Evolutionary conservation across 306 rosid species (phyloP).

Genomic region (Gillenia trifoliata): DNA sequence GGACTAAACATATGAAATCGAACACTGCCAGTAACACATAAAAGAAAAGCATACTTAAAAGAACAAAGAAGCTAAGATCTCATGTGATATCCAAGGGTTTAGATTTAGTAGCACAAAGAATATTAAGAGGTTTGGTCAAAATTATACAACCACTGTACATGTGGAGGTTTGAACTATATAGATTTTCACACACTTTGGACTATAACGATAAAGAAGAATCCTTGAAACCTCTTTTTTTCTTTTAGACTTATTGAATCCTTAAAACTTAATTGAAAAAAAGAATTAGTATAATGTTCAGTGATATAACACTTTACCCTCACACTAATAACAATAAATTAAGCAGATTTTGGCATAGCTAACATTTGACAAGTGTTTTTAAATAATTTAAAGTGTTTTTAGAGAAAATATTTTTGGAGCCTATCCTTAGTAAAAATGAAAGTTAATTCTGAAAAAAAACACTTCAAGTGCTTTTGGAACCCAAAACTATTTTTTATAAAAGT

Average conservation of each 20-base stretch:
- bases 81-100: neutral
- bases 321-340: no score
- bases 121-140: conserved; percentile 5
- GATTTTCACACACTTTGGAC: neutral
- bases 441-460: no score
- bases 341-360: no score
- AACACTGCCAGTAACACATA: neutral
- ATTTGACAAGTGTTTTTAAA: no score
- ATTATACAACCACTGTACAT: neutral
- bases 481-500: no score
- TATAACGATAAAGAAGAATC: neutral
- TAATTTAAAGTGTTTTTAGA: no score
- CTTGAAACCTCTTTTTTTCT: neutral
- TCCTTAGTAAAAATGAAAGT: no score
- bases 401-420: no score
- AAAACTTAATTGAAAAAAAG: neutral
- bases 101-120: neutral
- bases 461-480: no score
- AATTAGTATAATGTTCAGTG: neutral
- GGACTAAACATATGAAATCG: neutral
- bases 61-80: neutral
- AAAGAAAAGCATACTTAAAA: neutral
- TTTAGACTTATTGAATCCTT: neutral
- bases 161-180: neutral
- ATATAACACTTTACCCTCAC: no score